phyloP scores from a whole-genome alignment of 2,329 filamentous ascomycete genomes.

The Mollisia scopiformis region DNA sequence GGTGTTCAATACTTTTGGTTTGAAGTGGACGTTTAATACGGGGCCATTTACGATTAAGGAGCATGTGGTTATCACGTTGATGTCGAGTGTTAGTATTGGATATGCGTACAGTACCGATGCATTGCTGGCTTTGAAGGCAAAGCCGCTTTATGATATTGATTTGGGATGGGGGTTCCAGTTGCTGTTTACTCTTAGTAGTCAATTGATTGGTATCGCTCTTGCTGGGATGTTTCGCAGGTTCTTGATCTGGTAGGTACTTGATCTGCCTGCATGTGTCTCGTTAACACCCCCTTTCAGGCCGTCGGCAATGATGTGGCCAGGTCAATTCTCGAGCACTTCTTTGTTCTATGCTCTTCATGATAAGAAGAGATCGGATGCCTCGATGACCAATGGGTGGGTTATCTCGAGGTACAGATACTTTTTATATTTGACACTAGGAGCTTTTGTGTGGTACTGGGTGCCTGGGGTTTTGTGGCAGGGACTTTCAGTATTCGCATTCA shows the following conservation, averaged over 20 bases:
- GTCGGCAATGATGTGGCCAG: constrained; percentile 29
- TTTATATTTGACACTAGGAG: constrained; percentile 42
- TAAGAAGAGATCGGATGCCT: constrained; percentile 53
- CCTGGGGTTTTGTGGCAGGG: constrained; percentile 67
- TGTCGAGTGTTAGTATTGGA: constrained; percentile 25
- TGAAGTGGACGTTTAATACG: constrained; percentile 61
- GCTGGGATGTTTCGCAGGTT: constrained; percentile 63
- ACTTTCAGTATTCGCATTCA: constrained; percentile 71
- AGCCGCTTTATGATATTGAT: constrained; percentile 65
- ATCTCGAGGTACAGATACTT: constrained; percentile 44
- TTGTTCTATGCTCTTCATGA: constrained; percentile 58
- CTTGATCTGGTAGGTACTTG: constrained; percentile 46
- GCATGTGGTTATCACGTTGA: constrained; percentile 62
- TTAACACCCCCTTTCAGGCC: constrained; percentile 15
- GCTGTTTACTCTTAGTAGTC: constrained; percentile 61
- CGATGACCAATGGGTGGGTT: constrained; percentile 57
- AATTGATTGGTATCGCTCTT: constrained; percentile 65
- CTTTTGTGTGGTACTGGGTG: constrained; percentile 57
- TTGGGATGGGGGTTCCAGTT: constrained; percentile 63
- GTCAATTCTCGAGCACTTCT: constrained; percentile 22
- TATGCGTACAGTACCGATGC: constrained; percentile 72
- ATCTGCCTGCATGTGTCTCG: background rate
- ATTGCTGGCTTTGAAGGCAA: constrained; percentile 63
- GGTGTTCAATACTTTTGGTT: constrained; percentile 49
- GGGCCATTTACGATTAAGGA: constrained; percentile 73